Conservation (phyloP, 805 yeast genomes). For the Saturnispora mendoncae region DNA sequence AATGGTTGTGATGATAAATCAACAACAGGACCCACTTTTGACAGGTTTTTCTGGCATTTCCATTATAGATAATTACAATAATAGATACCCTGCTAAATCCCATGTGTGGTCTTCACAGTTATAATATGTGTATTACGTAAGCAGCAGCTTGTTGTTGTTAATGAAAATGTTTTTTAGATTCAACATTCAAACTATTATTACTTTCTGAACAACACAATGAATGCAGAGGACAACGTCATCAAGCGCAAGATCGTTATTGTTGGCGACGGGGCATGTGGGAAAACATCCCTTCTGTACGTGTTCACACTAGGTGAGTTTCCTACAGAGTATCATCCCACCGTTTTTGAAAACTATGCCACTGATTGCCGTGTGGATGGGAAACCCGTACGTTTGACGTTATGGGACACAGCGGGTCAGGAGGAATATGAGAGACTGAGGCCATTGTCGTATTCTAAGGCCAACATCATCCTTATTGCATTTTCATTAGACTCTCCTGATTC, state of each 20-base stretch:
- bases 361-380: slow-evolving; percentile 93
- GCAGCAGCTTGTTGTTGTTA: too few relatives aligned
- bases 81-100: too few relatives aligned
- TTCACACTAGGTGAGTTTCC: slow-evolving; percentile 92
- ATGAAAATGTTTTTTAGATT: too few relatives aligned
- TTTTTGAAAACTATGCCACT: slow-evolving; percentile 88
- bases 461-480: slow-evolving; percentile 77
- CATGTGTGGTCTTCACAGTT: too few relatives aligned
- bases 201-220: too few relatives aligned
- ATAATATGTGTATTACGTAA: too few relatives aligned
- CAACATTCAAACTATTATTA: too few relatives aligned
- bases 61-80: too few relatives aligned
- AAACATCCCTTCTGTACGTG: slow-evolving; percentile 82
- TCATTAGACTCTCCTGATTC: slow-evolving; percentile 83
- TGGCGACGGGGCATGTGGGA: slow-evolving; percentile 95
- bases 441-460: slow-evolving; percentile 77
- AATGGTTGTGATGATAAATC: too few relatives aligned
- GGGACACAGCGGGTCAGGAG: slow-evolving; percentile 98
- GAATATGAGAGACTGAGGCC: slow-evolving; percentile 89
- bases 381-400: slow-evolving; percentile 75
- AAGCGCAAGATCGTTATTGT: slow-evolving; percentile 79
- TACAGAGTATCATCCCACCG: slow-evolving; percentile 87
- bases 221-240: slow-evolving; percentile 27
- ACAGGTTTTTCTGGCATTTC: too few relatives aligned
- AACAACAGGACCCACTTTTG: too few relatives aligned